Percentiles rank a stretch among this genome's conserved stretches.
Evolutionary conservation across 2,329 filamentous ascomycete genomes (phyloP).

Genomic region (Fusarium acutatum): DNA sequence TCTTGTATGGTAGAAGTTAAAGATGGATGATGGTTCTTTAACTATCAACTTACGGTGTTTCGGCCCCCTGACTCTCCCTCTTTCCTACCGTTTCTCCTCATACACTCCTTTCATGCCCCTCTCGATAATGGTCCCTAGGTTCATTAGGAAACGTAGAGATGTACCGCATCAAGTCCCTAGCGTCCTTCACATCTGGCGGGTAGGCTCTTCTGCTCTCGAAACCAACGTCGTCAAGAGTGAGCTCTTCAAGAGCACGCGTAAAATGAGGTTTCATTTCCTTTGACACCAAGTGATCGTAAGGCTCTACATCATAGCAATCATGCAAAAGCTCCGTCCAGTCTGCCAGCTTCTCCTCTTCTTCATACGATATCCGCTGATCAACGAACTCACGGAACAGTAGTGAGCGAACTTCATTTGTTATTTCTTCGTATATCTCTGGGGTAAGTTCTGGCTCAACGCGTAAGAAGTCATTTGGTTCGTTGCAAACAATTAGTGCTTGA

Average conservation of each 20-base stretch:
- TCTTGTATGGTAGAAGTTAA: too few species aligned
- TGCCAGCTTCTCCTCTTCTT: background rate
- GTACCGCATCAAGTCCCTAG: background rate
- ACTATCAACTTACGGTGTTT: too few species aligned
- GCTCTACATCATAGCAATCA: background rate
- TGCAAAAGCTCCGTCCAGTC: background rate
- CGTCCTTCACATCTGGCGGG: background rate
- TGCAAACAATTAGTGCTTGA: background rate
- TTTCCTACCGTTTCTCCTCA: too few species aligned
- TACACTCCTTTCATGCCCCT: background rate
- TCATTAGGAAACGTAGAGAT: background rate
- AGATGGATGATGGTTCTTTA: too few species aligned
- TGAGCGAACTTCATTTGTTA: fast-evolving
- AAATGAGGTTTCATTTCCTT: background rate
- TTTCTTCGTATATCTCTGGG: background rate
- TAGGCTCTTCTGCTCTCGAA: background rate
- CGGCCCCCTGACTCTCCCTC: too few species aligned
- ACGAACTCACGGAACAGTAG: background rate
- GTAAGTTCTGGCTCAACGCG: background rate
- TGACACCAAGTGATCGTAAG: background rate
- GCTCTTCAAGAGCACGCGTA: background rate
- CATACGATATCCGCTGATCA: background rate
- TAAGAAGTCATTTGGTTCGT: background rate
- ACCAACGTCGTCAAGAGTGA: background rate
- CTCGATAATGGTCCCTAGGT: background rate